These are phyloP conservation scores for Neonectria neomacrospora DNA, from an alignment of 2,329 filamentous ascomycete genomes.

Conservation along the genomic window DNA sequence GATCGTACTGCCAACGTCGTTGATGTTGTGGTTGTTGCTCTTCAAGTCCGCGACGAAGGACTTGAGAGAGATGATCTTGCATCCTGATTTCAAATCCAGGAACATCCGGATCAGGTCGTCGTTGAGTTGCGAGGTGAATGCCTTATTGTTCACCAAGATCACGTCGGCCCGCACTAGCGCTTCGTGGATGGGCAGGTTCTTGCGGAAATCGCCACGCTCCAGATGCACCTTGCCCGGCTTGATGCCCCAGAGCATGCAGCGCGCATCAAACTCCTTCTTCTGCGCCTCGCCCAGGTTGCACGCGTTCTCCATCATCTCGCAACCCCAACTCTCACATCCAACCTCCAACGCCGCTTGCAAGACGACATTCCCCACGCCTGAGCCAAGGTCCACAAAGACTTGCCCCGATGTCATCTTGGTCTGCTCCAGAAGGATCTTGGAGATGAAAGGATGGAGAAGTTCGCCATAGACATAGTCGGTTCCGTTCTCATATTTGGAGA, in stretches of 20 bases:
- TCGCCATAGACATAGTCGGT: conserved; percentile 97
- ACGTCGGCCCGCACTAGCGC: conserved; percentile 89
- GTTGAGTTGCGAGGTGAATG: conserved; percentile 89
- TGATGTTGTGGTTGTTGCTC: conserved; percentile 78
- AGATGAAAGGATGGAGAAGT: conserved; percentile 84
- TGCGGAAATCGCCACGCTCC: conserved; percentile 85
- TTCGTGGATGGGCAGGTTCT: conserved; percentile 74
- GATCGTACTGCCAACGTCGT: conserved; percentile 83
- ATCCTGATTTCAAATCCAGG: conserved; percentile 90
- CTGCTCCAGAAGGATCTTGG: conserved; percentile 80
- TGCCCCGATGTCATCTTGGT: conserved; percentile 83
- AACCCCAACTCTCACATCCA: conserved; percentile 95
- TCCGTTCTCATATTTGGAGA: conserved; percentile 88
- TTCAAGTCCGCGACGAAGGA: conserved; percentile 87
- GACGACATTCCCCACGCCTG: conserved; percentile 95
- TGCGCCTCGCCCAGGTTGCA: conserved; percentile 85
- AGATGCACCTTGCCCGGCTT: conserved; percentile 82
- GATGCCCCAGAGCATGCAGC: conserved; percentile 90
- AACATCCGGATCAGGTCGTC: conserved; percentile 88
- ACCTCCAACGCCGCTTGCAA: conserved; percentile 93
- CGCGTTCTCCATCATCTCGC: conserved; percentile 94
- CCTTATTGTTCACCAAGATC: conserved; percentile 98
- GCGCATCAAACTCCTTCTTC: conserved; percentile 82
- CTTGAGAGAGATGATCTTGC: conserved; percentile 90
- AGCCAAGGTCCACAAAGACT: conserved; percentile 94